Conservation (phyloP, 2,329 filamentous ascomycete genomes). For the Cyphellophora europaea region DNA sequence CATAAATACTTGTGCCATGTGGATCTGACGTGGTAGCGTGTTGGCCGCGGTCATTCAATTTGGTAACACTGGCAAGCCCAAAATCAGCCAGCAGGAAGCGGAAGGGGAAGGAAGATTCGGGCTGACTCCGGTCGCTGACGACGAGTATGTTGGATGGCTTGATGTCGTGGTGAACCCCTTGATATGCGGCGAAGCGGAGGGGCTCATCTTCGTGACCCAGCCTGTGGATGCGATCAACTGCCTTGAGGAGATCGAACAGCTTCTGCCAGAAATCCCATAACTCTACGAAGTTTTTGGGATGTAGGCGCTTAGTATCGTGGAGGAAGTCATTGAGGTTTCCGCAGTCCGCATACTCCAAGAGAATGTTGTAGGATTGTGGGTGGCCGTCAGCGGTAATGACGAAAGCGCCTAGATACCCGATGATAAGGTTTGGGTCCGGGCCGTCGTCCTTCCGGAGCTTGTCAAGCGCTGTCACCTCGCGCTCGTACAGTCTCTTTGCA, state of each 20-base stretch:
- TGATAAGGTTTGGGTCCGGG: too few relatives aligned
- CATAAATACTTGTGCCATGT: too few relatives aligned
- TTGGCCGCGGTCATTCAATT: too few relatives aligned
- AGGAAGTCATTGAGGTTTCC: conserved; percentile 26
- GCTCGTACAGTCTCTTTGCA: too few relatives aligned
- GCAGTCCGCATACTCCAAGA: conserved; percentile 27
- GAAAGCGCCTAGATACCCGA: conserved; percentile 16
- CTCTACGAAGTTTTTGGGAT: conserved; percentile 19
- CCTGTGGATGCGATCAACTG: conserved; percentile 17
- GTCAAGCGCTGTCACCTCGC: too few relatives aligned
- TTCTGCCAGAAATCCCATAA: conserved; percentile 24
- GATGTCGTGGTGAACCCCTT: conserved; percentile 25
- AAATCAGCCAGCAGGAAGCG: too few relatives aligned
- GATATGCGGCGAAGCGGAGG: neutral
- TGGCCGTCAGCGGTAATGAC: conserved; percentile 18
- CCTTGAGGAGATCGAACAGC: conserved; percentile 22
- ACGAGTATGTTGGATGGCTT: conserved; percentile 25
- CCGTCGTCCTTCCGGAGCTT: conserved; percentile 1
- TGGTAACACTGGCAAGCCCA: too few relatives aligned
- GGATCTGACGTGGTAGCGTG: too few relatives aligned
- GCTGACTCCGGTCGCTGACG: conserved; percentile 9
- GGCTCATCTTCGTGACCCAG: conserved; percentile 1
- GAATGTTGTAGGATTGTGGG: conserved; percentile 23
- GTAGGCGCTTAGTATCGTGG: conserved; percentile 12
- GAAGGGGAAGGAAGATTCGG: too few relatives aligned